Evolutionary conservation across 2,329 filamentous ascomycete genomes (phyloP).

Genomic region (Sporothrix pseudoabietina): DNA sequence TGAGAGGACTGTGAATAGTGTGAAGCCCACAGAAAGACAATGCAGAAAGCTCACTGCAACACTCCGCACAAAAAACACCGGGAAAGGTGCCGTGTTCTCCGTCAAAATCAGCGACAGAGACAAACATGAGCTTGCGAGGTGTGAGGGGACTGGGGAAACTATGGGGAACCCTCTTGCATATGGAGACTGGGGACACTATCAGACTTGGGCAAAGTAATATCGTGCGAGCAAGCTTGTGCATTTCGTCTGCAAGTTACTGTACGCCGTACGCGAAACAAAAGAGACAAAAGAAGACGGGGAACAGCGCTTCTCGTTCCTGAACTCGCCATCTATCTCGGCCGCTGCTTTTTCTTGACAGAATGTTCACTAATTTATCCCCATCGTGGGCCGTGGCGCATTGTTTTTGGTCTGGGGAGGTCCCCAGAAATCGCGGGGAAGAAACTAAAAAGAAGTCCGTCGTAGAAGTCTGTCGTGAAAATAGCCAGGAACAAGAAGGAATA

Average conservation of each 20-base stretch:
- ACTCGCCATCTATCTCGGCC: background rate
- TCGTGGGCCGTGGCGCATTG: background rate
- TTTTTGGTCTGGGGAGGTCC: background rate
- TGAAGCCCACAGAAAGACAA: background rate
- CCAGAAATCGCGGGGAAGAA: background rate
- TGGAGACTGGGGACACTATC: constrained; percentile 2
- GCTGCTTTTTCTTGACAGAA: background rate
- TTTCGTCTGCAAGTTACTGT: background rate
- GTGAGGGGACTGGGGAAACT: constrained; percentile 1
- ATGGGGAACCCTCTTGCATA: background rate
- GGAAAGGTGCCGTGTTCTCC: constrained; percentile 7
- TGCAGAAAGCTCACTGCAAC: background rate
- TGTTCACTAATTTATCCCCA: background rate
- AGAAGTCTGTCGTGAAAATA: background rate
- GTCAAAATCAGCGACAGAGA: background rate
- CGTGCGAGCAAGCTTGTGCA: background rate
- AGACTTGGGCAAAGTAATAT: constrained; percentile 16
- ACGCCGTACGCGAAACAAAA: background rate
- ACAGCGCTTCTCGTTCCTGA: background rate
- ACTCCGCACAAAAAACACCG: constrained; percentile 7
- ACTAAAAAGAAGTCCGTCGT: background rate
- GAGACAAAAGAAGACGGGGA: background rate
- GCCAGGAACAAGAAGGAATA: background rate
- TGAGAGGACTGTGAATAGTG: background rate
- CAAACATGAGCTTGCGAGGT: background rate